Evolutionary conservation across 2,329 filamentous ascomycete genomes (phyloP), one percentile per base, ranked within the genome.

Genomic region (Ceratocystis cubensis): DNA sequence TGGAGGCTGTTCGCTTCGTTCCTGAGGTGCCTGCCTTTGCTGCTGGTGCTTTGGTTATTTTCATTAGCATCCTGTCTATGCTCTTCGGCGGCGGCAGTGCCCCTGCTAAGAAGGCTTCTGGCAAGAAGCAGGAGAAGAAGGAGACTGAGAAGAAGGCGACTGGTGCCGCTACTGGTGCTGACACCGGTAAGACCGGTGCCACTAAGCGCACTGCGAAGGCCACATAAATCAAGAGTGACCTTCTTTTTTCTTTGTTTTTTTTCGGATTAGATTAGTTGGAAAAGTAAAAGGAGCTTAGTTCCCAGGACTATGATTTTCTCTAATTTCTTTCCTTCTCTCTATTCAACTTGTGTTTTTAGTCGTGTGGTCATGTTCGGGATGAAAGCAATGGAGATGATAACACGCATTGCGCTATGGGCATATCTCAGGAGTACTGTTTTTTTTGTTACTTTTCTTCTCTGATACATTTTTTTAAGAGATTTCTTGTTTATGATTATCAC

Each of bases 11-110:
- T 79, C 89, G 90, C 80, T 89, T 91, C 72, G 89, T 96, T 70
- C 94, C 94, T 71, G 94, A 96, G 79, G 87, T 96, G 72, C 90
- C 91, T 70, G 91, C 86, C 74, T 89, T 85, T 73, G 79, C 96
- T 73, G 88, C 81, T 73, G 88, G 87, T 71, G 75, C 91, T 70
- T 75, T 87, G 59, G 78, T 91, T 66, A 85, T 88, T 62, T 74
- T 94, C 71, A 75, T 96, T 69, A 84, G 87, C 71, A 72, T 96
- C 70, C 77, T 95, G 70, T 77, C 88, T 69, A 82, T 84, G 71
- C 78, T 88, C 70, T 76, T 93, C 72, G 81, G 83, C 71, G 76
- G 84, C 70, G 84, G 85, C 72, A 81, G 83, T 66, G 79, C 89
- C 56, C 82, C 88, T 59, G 84, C 88, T 70, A 91, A 96, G 86